A percentile compares a stretch with the other conserved stretches of the same genome.
These are phyloP conservation scores for Agaricus sinodeliciosus DNA, from an alignment of 768 basidiomycete species.

Conservation along the genomic window DNA sequence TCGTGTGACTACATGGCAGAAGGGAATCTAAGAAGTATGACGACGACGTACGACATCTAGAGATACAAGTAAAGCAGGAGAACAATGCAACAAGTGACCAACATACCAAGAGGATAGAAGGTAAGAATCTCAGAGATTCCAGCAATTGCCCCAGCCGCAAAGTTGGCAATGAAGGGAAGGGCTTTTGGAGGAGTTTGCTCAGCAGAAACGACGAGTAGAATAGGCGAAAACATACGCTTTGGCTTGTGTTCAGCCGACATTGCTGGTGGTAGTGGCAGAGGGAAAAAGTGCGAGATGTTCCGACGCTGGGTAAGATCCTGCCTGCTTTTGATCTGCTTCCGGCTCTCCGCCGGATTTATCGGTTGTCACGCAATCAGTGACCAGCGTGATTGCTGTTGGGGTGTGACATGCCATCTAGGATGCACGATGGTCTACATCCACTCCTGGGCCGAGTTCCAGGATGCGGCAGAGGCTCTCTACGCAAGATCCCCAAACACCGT, in stretches of 20 bases:
- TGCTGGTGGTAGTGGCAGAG: slow-evolving; percentile 1
- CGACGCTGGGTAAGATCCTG: neutral
- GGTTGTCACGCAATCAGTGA: slow-evolving; percentile 2
- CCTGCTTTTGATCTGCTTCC: neutral
- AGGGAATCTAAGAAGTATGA: neutral
- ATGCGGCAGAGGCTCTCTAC: slow-evolving; percentile 85
- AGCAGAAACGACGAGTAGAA: neutral
- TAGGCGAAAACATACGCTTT: slow-evolving; percentile 28
- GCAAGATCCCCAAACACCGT: slow-evolving; percentile 73
- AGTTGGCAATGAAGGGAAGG: slow-evolving; percentile 82
- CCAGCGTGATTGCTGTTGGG: slow-evolving; percentile 7
- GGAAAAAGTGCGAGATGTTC: neutral
- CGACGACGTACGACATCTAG: slow-evolving; percentile 75
- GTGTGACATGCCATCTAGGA: slow-evolving; percentile 9
- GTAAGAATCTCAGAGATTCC: slow-evolving; percentile 81
- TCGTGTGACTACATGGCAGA: neutral
- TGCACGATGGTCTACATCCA: slow-evolving; percentile 81
- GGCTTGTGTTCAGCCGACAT: slow-evolving; percentile 4
- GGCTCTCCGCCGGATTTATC: neutral
- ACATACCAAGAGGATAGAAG: slow-evolving; percentile 84
- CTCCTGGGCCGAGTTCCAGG: slow-evolving; percentile 86
- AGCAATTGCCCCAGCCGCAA: slow-evolving; percentile 93
- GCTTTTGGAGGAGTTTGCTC: slow-evolving; percentile 33
- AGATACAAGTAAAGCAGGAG: neutral
- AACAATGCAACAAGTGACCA: slow-evolving; percentile 4